Base-by-base conservation (phyloP, 1,284 basidiomycete genomes). In the Afroboletus lepidellus region DNA sequence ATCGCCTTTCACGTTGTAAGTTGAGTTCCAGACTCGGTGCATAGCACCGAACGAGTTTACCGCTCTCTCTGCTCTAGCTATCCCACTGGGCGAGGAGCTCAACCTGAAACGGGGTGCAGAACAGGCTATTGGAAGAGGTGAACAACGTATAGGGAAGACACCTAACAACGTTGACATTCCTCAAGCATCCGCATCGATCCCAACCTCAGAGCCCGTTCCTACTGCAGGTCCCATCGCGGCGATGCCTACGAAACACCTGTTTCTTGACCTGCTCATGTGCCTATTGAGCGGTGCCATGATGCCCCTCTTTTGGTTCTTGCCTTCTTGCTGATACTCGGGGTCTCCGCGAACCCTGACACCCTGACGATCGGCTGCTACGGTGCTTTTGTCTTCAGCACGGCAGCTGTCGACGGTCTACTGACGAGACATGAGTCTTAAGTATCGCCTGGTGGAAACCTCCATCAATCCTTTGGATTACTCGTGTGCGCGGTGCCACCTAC, bases 301-400 rank as follows among this genome's bases (percentile, higher is more conserved):
- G 0, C 96, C 96, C 0, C 60, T 96, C 41, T 99, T 98, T 76
- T 95, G 94, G 0, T 93, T 80, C 74, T 79, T 94, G 57, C 84
- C 98, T 55, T 90, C 93, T 12, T 80, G 29, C 80, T 98, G 24
- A 80, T 98, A 61, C 84, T 84, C 60, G 80, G 89, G 56, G 86
- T 92, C 45, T 91, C 90, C 21, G 77, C 77, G 27, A 90, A 88
- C 41, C 87, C 84, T 0, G 70, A 75, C 6, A 72, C 86, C 60
- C 69, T 84, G 2, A 73, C 74, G n/a, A 84, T 97, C 65, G 92
- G 92, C 60, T 68, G 64, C 2, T 87, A 80, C 57, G 82, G 83
- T 9, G 81, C 75, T 1, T 77, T 93, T 58, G 81, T 89, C 1
- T 80, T 97, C 27, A 80, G 81, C 8, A 71, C 94, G 32, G 88